Percentiles rank a stretch among this genome's conserved stretches.
These are phyloP conservation scores for Myxozyma udenii DNA, from an alignment of 805 yeast species.

Conservation along the genomic window DNA sequence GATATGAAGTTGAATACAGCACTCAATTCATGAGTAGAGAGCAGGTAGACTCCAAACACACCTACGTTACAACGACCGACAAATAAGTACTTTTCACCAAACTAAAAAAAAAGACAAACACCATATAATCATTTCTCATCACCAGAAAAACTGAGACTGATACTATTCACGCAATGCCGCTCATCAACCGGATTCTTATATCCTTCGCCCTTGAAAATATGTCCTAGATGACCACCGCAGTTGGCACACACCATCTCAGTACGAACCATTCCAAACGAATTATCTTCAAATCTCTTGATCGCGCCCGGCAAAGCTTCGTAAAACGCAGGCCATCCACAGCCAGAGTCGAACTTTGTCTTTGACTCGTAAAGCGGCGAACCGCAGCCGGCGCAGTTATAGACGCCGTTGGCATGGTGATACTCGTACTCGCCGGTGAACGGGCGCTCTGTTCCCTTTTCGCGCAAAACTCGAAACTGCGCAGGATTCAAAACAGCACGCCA, in stretches of 20 bases:
- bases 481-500: constrained; percentile 81
- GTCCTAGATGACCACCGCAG: constrained; percentile 96
- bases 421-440: constrained; percentile 63
- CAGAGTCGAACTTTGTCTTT: constrained; percentile 77
- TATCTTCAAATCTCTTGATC: constrained; percentile 59
- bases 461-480: constrained; percentile 71
- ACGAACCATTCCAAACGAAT: constrained; percentile 69
- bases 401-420: constrained; percentile 49
- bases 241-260: constrained; percentile 83
- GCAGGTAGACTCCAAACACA: too few species aligned
- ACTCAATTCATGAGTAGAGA: too few species aligned
- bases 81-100: too few species aligned
- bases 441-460: constrained; percentile 70
- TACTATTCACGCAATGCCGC: constrained; percentile 92
- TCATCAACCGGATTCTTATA: constrained; percentile 81
- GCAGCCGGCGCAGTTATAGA: constrained; percentile 85
- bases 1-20: too few species aligned
- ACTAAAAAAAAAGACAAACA: too few species aligned
- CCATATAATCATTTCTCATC: too few species aligned
- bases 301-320: constrained; percentile 85
- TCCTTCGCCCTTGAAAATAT: constrained; percentile 87
- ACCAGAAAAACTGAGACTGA: constrained; percentile 61
- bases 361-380: constrained; percentile 73
- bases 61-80: too few species aligned
- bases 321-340: constrained; percentile 99